Evolutionary conservation across 371 early-diverging fungal species (phyloP), one percentile per base, ranked within the genome.

Genomic region (Enterospora canceri): DNA sequence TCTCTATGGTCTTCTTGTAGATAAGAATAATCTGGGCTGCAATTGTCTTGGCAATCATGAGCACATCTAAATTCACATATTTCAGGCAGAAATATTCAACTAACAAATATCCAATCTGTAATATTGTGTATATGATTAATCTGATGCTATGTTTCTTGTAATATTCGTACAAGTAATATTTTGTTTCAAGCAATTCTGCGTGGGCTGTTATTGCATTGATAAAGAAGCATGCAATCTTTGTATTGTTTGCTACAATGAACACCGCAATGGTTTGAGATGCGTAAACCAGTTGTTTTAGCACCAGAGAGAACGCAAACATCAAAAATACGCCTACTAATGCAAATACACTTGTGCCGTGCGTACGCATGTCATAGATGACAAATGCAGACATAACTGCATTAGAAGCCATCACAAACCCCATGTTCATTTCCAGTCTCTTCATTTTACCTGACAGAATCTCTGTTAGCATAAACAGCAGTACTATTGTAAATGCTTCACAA

Each of bases 211-310:
- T 12, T 12, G n/a, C n/a, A 40, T 12, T 12, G n/a, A 40, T 8
- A 40, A 40, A 40, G 8, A 40, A 40, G 12, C 8, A 12, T 12
- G 12, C 8, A n/a, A 40, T 8, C 40, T 40, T 40, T 40, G n/a
- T n/a, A n/a, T 40, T 40, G 40, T 40, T 40, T 12, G 40, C 40
- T n/a, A 40, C 8, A 8, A 40, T 12, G n/a, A 40, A 40, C n/a
- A n/a, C 12, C 8, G n/a, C n/a, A 12, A 40, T 40, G n/a, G 40
- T 12, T 40, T 40, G 40, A 40, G 40, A 40, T 12, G 40, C 8
- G 40, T 40, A 40, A 40, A 40, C n/a, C n/a, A 40, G 40, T n/a
- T 40, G 40, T 53, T 24, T 53, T 16, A 67, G 33, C 19, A 51
- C 40, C 23, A 48, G 47, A 32, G 18, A 32, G 16, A 47, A 48